Conservation (phyloP, 805 yeast species). For the Candida wancherniae region DNA sequence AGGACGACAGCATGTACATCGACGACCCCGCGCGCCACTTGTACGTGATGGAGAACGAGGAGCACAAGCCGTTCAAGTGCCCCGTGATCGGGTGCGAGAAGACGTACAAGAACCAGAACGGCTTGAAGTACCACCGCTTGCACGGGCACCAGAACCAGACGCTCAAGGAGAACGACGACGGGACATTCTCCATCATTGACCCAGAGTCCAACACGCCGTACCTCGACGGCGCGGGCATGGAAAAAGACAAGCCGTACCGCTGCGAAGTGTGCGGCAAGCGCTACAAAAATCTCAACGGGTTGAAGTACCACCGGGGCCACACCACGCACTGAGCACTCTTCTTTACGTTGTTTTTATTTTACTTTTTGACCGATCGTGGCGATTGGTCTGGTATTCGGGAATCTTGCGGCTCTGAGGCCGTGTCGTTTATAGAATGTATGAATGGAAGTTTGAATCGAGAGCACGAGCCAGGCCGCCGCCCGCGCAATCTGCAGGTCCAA, state of each 20-base stretch:
- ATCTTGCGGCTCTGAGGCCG: too few relatives aligned
- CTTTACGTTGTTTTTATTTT: too few relatives aligned
- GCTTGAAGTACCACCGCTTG: conserved; percentile 87
- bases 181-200: conserved; percentile 86
- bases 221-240: conserved; percentile 91
- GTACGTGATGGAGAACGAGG: conserved; percentile 87
- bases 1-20: conserved; percentile 65
- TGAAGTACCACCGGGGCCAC: conserved; percentile 96
- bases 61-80: conserved; percentile 92
- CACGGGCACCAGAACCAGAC: conserved; percentile 98
- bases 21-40: conserved; percentile 96
- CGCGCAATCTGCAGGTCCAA: too few relatives aligned
- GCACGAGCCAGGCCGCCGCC: too few relatives aligned
- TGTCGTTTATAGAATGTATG: too few relatives aligned
- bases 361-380: too few relatives aligned
- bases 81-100: conserved; percentile 98
- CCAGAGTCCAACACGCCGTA: conserved; percentile 87
- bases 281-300: conserved; percentile 91
- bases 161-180: conserved; percentile 84
- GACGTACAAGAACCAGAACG: conserved; percentile 96
- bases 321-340: conserved; percentile 86
- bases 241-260: conserved; percentile 95
- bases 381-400: too few relatives aligned
- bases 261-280: conserved; percentile 98
- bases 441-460: too few relatives aligned